A percentile compares a stretch with the other conserved stretches of the same genome.
phyloP scores from a whole-genome alignment of 805 yeast genomes.

The Candida suzukii region DNA sequence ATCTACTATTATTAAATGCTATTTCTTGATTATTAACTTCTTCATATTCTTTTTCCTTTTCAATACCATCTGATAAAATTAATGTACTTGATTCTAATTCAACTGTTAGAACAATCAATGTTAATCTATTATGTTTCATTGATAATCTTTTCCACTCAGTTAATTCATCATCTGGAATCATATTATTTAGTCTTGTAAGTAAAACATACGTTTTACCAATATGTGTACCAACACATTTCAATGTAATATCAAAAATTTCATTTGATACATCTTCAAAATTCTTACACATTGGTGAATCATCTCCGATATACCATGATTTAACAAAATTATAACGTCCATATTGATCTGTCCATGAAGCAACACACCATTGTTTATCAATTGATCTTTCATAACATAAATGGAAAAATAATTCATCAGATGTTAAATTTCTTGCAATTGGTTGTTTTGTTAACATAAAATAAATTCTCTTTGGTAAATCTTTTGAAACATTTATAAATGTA shows the following conservation, averaged over 20 bases:
- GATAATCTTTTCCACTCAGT: slow-evolving; percentile 74
- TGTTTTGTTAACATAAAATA: slow-evolving; percentile 35
- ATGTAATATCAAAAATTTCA: slow-evolving; percentile 59
- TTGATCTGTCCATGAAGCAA: slow-evolving; percentile 87
- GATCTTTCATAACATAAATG: slow-evolving; percentile 86
- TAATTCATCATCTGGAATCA: slow-evolving; percentile 76
- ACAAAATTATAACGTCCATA: slow-evolving; percentile 57
- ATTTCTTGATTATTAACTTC: slow-evolving; percentile 5
- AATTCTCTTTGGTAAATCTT: slow-evolving; percentile 34
- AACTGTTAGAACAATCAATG: slow-evolving; percentile 64
- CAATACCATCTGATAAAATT: slow-evolving; percentile 19
- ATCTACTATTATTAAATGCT: slow-evolving; percentile 4
- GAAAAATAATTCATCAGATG: slow-evolving; percentile 66
- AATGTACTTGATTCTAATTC: slow-evolving; percentile 47
- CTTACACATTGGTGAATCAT: slow-evolving; percentile 22
- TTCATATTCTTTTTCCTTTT: slow-evolving; percentile 8
- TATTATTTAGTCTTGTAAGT: slow-evolving; percentile 62
- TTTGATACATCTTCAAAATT: slow-evolving; percentile 52
- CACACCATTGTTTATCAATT: slow-evolving; percentile 74
- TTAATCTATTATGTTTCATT: slow-evolving; percentile 44
- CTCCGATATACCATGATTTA: slow-evolving; percentile 52
- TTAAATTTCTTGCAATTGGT: slow-evolving; percentile 28
- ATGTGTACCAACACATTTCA: slow-evolving; percentile 31
- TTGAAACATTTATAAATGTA: slow-evolving; percentile 32
- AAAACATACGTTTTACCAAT: slow-evolving; percentile 57